phyloP scores from a whole-genome alignment of 257 asterid species.

The Galeopsis tetrahit region DNA sequence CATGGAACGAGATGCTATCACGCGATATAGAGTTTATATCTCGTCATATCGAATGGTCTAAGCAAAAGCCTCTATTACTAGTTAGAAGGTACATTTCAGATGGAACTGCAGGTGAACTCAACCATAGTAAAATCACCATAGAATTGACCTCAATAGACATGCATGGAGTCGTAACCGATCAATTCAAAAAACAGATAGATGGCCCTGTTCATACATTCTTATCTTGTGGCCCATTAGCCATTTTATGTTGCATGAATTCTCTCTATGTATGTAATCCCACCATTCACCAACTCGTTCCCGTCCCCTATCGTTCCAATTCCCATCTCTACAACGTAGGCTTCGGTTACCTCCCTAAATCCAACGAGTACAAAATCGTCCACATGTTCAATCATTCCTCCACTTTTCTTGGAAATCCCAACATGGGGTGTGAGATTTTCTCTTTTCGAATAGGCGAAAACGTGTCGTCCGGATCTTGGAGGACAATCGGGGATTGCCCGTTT shows the following conservation, averaged over 20 bases:
- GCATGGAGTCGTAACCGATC: conserved; percentile 41
- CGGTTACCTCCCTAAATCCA: conserved; percentile 43
- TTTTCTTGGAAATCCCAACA: conserved; percentile 33
- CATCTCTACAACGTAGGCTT: conserved; percentile 48
- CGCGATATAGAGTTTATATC: conserved; percentile 38
- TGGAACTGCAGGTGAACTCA: conserved; percentile 27
- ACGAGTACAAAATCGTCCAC: conserved; percentile 51
- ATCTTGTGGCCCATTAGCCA: conserved; percentile 44
- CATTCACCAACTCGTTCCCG: conserved; percentile 41
- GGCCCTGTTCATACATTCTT: conserved; percentile 46
- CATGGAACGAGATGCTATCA: conserved; percentile 41
- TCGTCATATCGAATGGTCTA: conserved; percentile 39
- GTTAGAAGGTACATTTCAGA: conserved; percentile 42
- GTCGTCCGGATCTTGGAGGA: conserved; percentile 41
- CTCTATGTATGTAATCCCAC: conserved; percentile 52
- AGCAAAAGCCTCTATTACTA: conserved; percentile 40
- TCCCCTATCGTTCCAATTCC: conserved; percentile 36
- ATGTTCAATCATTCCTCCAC: conserved; percentile 36
- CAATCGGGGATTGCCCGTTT: conserved; percentile 44
- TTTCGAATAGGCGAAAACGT: conserved; percentile 35
- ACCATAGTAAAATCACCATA: conserved; percentile 37
- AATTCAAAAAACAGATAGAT: conserved; percentile 40
- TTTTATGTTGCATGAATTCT: conserved; percentile 41
- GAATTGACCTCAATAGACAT: conserved; percentile 51
- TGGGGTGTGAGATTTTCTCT: conserved; percentile 54